Evolutionary conservation across 169 alveolate genomes (phyloP).

Genomic region (Babesia caballi): DNA sequence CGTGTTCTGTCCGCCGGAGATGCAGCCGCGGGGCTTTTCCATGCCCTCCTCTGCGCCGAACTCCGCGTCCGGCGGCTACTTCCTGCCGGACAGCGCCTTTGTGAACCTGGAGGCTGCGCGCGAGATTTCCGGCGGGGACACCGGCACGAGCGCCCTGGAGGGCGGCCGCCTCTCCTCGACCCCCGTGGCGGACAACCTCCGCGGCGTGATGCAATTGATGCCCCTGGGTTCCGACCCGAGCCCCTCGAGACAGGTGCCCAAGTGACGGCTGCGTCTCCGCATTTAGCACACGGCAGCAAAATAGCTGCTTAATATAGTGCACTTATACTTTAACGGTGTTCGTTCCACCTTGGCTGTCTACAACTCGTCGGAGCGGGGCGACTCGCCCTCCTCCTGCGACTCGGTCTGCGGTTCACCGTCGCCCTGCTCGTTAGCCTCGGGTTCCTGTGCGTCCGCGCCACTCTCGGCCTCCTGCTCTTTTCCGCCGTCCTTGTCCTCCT

Average conservation of each 20-base stretch:
- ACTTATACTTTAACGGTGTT: background rate
- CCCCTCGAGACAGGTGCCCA: conserved; percentile 14
- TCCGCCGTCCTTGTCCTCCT: background rate
- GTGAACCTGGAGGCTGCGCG: conserved; percentile 3
- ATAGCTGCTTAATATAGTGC: background rate
- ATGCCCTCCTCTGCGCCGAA: background rate
- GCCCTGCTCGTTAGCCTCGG: background rate
- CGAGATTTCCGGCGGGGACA: background rate
- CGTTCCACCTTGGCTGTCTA: background rate
- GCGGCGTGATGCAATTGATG: conserved; percentile 20
- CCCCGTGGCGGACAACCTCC: background rate
- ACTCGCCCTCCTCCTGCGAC: background rate
- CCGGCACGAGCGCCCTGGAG: background rate
- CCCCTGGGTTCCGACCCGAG: background rate
- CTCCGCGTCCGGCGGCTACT: background rate
- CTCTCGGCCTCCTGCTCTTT: background rate
- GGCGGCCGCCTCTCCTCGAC: background rate
- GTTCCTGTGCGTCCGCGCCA: background rate
- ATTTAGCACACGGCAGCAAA: background rate
- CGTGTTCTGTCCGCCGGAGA: background rate
- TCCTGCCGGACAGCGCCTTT: conserved; percentile 31
- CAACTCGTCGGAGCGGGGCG: conserved; percentile 1
- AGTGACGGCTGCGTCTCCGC: background rate
- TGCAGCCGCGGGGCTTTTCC: background rate
- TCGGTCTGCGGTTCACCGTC: background rate